Conservation (phyloP, 306 rosid species). For the apple (Malus domestica) region ASM211411v1 NC_041798.1:22433001-22433500, state of each 20-base stretch:
- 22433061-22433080: not conserved
- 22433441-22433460: not conserved
- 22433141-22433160: not conserved
- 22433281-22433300: slow-evolving; percentile 35
- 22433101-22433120: too few species aligned
- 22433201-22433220: slow-evolving; percentile 86
- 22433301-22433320: not conserved
- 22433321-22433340: not conserved
- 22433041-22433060: not conserved
- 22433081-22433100: too few species aligned
- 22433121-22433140: too few species aligned
- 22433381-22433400: not conserved
- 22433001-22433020: not conserved
- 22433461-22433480: not conserved
- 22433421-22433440: not conserved
- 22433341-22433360: not conserved
- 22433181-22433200: slow-evolving; percentile 21
- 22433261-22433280: slow-evolving; percentile 77
- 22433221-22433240: slow-evolving; percentile 70
- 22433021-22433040: not conserved
- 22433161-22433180: slow-evolving; percentile 4
- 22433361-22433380: not conserved
- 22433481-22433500: not conserved
- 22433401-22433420: not conserved
- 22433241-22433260: slow-evolving; percentile 79